These are phyloP conservation scores for Phyllachora maydis DNA, from an alignment of 2,329 filamentous ascomycete species.

Conservation along the genomic window DNA sequence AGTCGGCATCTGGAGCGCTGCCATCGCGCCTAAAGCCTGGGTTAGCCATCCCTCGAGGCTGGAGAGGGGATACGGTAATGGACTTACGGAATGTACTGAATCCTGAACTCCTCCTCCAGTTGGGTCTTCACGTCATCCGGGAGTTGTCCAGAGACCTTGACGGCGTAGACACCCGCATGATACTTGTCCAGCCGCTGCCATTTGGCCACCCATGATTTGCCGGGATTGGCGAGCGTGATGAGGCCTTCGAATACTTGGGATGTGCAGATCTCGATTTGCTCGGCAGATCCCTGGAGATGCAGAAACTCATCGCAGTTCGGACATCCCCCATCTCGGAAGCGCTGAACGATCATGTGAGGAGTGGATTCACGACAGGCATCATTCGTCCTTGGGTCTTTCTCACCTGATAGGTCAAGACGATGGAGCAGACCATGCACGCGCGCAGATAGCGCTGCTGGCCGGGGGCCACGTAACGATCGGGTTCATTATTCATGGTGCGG, in stretches of 20 bases:
- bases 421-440: constrained; percentile 96
- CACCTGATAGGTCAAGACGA: constrained; percentile 68
- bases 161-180: constrained; percentile 76
- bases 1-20: constrained; percentile 27
- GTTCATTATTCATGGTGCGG: constrained; percentile 2
- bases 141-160: constrained; percentile 74
- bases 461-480: constrained; percentile 47
- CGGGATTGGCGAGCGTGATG: constrained; percentile 68
- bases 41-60: constrained; percentile 1
- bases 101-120: constrained; percentile 40
- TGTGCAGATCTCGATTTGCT: constrained; percentile 80
- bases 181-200: constrained; percentile 87
- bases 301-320: constrained; percentile 95
- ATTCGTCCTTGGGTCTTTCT: constrained; percentile 8
- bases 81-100: constrained; percentile 45
- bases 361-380: not conserved
- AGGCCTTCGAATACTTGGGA: constrained; percentile 91
- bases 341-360: too few relatives aligned
- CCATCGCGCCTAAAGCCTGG: constrained; percentile 27
- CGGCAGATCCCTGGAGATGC: constrained; percentile 55
- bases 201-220: constrained; percentile 80
- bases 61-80: constrained; percentile 15
- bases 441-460: constrained; percentile 70
- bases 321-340: constrained; percentile 74
- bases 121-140: constrained; percentile 41